Evolutionary conservation across 129 eudicot species (phyloP), one percentile per base, ranked within the genome.

Genomic region (Flaveria trinervia): DNA sequence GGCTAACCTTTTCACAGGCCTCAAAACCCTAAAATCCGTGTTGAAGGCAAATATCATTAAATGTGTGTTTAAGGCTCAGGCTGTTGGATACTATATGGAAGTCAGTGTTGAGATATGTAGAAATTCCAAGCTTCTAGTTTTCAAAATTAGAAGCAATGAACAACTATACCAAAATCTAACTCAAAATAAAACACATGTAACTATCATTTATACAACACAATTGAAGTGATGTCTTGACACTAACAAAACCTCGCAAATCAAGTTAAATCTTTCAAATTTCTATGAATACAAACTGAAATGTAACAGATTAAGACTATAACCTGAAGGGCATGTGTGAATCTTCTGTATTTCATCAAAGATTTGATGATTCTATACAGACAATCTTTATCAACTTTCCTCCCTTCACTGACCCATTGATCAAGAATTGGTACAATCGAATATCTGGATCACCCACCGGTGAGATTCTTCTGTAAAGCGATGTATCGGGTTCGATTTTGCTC

Each of bases 261-360:
- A 66, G 71, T 41, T n/a, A 16, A 66, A n/a, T 3, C 9, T 66
- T 66, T 36, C 41, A 1, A 39, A 17, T n/a, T 17, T 39, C 28
- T 36, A 9, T 17, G n/a, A 17, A 66, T 4, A 61, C 4, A 61
- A 25, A 60, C 1, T 49, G 67, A 14, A 57, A 18, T 1, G 41
- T 62, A 7, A 72, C 0, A 62, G 71, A 45, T 20, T 52, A 50
- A 65, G n/a, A 61, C 17, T 2, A 72, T 1, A 75, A 88, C 92
- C 92, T 85, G 88, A 72, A 88, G 89, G 59, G 92, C 92, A 61
- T 88, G 92, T 73, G 81, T 85, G 80, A 77, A 85, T 79, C 90
- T 81, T 77, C 46, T 79, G 69, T 79, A 84, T 7, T 3, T 11
- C 15, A 16, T 73, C 60, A 86, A 55, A 68, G 82, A 79, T 12